Conservation (phyloP, 2,329 filamentous ascomycete genomes). For the Lecanicillium sp. region DNA sequence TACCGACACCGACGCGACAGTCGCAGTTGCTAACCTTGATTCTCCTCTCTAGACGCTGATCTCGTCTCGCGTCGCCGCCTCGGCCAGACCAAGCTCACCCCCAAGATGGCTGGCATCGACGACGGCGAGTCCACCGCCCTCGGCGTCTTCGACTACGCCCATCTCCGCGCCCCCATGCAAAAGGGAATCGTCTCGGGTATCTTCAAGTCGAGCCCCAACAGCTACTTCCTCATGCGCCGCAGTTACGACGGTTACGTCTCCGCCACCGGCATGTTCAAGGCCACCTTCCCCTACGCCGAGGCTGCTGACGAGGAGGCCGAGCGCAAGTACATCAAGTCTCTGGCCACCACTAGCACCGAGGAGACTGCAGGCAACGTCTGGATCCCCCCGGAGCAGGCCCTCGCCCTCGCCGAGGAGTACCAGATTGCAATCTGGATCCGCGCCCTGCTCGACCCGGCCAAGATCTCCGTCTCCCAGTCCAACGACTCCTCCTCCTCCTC, state of each 20-base stretch:
- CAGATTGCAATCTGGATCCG: constrained; percentile 79
- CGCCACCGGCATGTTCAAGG: constrained; percentile 89
- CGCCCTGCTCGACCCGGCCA: constrained; percentile 83
- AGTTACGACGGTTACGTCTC: constrained; percentile 80
- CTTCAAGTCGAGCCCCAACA: constrained; percentile 81
- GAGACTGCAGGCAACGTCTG: constrained; percentile 96
- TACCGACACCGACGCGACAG: constrained; percentile 12
- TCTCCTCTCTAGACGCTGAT: constrained; percentile 52
- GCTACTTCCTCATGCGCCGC: constrained; percentile 94
- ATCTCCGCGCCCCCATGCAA: constrained; percentile 85
- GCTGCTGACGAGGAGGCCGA: constrained; percentile 67
- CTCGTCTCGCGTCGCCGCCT: constrained; percentile 80
- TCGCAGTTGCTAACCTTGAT: constrained; percentile 2
- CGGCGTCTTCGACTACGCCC: constrained; percentile 90
- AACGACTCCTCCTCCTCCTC: constrained; percentile 47
- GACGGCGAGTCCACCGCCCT: constrained; percentile 68
- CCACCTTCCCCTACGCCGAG: constrained; percentile 74
- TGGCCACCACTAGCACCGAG: constrained; percentile 74
- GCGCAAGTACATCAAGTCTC: constrained; percentile 77
- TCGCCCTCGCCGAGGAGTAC: constrained; percentile 82
- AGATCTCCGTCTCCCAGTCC: constrained; percentile 49
- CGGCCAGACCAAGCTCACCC: constrained; percentile 83
- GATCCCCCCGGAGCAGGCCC: constrained; percentile 78
- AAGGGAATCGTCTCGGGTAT: constrained; percentile 90
- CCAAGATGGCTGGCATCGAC: constrained; percentile 71